Evolutionary conservation across 1,139 yeast species (phyloP).

Genomic region (Ashbya aceris): DNA sequence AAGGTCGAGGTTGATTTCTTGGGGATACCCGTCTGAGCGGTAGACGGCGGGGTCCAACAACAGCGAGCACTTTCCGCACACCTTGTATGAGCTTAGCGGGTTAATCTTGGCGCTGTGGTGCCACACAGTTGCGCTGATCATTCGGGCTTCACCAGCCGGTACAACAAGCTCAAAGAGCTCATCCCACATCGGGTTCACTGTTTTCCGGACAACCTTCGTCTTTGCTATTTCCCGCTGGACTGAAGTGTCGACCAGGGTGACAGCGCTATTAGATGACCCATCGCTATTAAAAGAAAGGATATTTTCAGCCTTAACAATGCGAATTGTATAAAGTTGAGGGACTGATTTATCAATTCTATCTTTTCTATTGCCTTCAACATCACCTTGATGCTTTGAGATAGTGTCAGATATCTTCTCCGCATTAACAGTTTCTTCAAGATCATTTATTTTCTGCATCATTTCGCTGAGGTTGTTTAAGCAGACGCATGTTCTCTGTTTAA

Average conservation of each 20-base stretch:
- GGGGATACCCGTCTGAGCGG: conserved; percentile 60
- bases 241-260: conserved; percentile 54
- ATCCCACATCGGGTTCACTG: conserved; percentile 76
- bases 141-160: conserved; percentile 27
- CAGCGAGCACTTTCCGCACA: conserved; percentile 60
- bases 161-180: conserved; percentile 68
- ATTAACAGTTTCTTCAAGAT: conserved; percentile 51
- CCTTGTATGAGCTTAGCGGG: conserved; percentile 44
- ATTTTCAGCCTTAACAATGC: conserved; percentile 63
- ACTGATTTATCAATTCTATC: conserved; percentile 21
- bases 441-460: conserved; percentile 48
- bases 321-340: conserved; percentile 54
- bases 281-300: conserved; percentile 46
- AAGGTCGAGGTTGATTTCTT: conserved; percentile 51
- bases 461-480: conserved; percentile 63
- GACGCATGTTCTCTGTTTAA: conserved; percentile 59
- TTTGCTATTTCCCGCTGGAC: conserved; percentile 54
- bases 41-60: conserved; percentile 58
- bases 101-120: conserved; percentile 39
- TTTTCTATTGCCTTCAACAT: conserved; percentile 29
- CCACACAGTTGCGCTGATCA: conserved; percentile 64
- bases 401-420: conserved; percentile 51
- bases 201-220: conserved; percentile 56
- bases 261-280: conserved; percentile 56
- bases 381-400: conserved; percentile 32